These are phyloP conservation scores for Yamadazyma kitorensis DNA, from an alignment of 805 yeast species.

Conservation along the genomic window DNA sequence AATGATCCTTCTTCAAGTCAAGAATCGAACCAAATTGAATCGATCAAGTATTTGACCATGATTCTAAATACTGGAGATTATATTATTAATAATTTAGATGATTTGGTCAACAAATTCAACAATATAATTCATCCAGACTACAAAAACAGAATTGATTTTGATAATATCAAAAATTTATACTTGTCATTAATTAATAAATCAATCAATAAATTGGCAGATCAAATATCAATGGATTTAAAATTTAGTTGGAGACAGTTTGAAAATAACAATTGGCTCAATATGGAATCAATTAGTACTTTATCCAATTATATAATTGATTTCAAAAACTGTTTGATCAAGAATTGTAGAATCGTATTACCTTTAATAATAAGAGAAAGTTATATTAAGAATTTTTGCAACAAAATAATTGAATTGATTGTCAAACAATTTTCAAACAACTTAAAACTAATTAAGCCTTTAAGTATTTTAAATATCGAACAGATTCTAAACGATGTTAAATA, in stretches of 20 bases:
- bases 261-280: conserved; percentile 63
- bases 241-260: conserved; percentile 85
- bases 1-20: no score
- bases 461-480: conserved; percentile 73
- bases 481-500: conserved; percentile 68
- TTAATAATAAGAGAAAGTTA: conserved; percentile 68
- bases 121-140: conserved; percentile 36
- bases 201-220: conserved; percentile 51
- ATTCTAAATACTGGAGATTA: conserved; percentile 88
- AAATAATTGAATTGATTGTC: conserved; percentile 63
- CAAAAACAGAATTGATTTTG: conserved; percentile 48
- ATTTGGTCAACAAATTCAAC: conserved; percentile 61
- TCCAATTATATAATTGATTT: conserved; percentile 68
- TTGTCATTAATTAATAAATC: conserved; percentile 57
- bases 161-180: conserved; percentile 53
- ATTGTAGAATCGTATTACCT: conserved; percentile 48
- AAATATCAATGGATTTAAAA: conserved; percentile 59
- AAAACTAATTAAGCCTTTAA: conserved; percentile 63
- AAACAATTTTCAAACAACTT: conserved; percentile 56
- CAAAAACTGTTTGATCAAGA: conserved; percentile 43
- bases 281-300: conserved; percentile 65
- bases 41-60: conserved; percentile 63
- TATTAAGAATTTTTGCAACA: conserved; percentile 70
- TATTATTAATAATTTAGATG: conserved; percentile 72
- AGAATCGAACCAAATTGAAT: conserved; percentile 51